A percentile compares a stretch with the other conserved stretches of the same genome.
phyloP scores from a whole-genome alignment of 2,329 filamentous ascomycete genomes.

The Paramyrothecium roridum region DNA sequence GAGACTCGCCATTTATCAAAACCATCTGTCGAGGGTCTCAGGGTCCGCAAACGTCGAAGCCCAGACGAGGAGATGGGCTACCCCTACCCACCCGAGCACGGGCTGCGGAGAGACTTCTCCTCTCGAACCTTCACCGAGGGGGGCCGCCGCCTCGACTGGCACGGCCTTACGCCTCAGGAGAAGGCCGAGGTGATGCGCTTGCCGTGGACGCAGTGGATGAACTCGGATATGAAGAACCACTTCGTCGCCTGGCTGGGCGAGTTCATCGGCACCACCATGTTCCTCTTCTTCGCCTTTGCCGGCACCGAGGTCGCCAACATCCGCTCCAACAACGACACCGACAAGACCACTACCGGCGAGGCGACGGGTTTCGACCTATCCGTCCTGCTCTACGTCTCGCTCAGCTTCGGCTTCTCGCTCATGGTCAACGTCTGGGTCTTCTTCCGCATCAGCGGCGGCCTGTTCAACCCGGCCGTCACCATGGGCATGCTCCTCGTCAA shows the following conservation, averaged over 20 bases:
- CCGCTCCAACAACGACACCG: slow-evolving; percentile 22
- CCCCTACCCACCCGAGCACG: slow-evolving; percentile 3
- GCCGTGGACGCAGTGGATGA: slow-evolving; percentile 44
- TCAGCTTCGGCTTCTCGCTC: slow-evolving; percentile 39
- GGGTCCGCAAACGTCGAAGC: slow-evolving; percentile 8
- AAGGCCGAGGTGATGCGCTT: slow-evolving; percentile 40
- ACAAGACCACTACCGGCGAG: slow-evolving; percentile 38
- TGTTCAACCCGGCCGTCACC: slow-evolving; percentile 39
- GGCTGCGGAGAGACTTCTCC: background rate
- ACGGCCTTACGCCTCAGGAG: slow-evolving; percentile 33
- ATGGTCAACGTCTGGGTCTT: slow-evolving; percentile 46
- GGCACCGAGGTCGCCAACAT: slow-evolving; percentile 38
- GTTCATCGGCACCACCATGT: slow-evolving; percentile 38
- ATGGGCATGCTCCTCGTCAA: slow-evolving; percentile 49
- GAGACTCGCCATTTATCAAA: slow-evolving; percentile 11
- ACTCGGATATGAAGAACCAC: slow-evolving; percentile 42
- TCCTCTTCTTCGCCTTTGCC: slow-evolving; percentile 40
- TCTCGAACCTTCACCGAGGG: slow-evolving; percentile 2
- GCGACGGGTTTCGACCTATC: slow-evolving; percentile 39
- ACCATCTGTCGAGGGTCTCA: slow-evolving; percentile 9
- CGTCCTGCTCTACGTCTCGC: slow-evolving; percentile 38
- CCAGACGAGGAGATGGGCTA: slow-evolving; percentile 20
- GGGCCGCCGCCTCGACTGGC: slow-evolving; percentile 30
- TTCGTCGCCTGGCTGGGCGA: slow-evolving; percentile 34
- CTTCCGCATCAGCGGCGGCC: slow-evolving; percentile 39